These are phyloP conservation scores for Fraxinus velutina DNA, from an alignment of 305 asterid genomes.

Conservation along the genomic window DNA sequence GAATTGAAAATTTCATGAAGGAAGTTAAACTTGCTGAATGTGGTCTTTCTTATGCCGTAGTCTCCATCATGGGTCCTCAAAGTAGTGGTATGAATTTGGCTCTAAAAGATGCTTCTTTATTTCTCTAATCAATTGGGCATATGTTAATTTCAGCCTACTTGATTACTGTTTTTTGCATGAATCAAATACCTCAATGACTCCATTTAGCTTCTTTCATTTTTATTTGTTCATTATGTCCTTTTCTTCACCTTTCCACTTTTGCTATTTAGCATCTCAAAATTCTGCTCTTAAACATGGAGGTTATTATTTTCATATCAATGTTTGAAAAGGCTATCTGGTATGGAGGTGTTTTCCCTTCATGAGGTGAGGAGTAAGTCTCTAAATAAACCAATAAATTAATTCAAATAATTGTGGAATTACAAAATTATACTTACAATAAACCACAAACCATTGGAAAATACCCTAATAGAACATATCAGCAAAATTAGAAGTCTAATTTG, in stretches of 20 bases:
- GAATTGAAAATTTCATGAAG: slow-evolving; percentile 73
- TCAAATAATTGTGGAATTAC: neutral
- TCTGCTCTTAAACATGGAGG: neutral
- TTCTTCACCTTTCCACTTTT: neutral
- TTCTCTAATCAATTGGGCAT: neutral
- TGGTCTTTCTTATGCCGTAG: slow-evolving; percentile 94
- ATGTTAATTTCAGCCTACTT: neutral
- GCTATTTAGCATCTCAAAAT: neutral
- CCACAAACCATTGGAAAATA: neutral
- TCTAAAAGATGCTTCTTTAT: neutral
- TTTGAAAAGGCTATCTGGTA: neutral
- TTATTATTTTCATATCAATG: neutral
- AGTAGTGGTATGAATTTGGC: slow-evolving; percentile 70
- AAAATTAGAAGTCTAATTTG: neutral
- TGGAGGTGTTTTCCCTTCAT: neutral
- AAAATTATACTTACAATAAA: neutral
- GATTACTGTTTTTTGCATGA: neutral
- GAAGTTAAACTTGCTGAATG: slow-evolving; percentile 76
- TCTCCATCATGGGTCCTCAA: slow-evolving; percentile 98
- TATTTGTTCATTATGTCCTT: neutral
- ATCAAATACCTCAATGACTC: neutral
- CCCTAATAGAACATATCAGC: neutral
- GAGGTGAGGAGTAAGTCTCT: neutral
- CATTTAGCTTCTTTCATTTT: neutral
- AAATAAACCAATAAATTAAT: neutral